phyloP scores from a whole-genome alignment of 495 filamentous ascomycete species.

The Neurospora sp. region DNA sequence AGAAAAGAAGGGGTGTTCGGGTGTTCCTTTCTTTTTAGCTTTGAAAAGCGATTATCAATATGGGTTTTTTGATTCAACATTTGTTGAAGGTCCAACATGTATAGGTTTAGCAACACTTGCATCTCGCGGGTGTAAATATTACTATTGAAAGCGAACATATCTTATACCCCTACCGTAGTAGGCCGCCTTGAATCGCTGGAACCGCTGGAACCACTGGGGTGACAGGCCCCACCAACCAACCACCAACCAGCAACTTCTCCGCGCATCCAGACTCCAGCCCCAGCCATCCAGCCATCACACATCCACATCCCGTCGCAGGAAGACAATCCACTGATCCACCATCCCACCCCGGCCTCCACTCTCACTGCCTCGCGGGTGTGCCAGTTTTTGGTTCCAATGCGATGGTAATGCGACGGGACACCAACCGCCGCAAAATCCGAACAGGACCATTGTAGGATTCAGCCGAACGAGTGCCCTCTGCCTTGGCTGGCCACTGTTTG shows the following conservation, averaged over 20 bases:
- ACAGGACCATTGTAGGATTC: neutral
- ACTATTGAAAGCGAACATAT: too few species aligned
- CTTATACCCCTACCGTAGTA: too few species aligned
- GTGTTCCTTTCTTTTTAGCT: too few species aligned
- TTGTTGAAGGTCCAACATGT: too few species aligned
- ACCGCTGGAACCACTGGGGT: neutral
- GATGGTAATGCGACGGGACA: neutral
- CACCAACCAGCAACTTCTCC: neutral
- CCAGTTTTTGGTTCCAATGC: neutral
- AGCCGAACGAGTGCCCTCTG: neutral
- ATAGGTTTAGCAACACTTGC: too few species aligned
- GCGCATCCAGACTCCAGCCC: neutral
- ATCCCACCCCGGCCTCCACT: neutral
- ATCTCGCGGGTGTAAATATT: too few species aligned
- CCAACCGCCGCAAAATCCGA: neutral
- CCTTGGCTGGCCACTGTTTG: neutral
- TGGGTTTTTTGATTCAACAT: too few species aligned
- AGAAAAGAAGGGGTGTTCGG: too few species aligned
- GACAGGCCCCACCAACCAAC: neutral
- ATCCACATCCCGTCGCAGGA: neutral
- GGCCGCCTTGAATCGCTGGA: neutral
- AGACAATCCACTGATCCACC: neutral
- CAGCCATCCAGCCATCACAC: neutral
- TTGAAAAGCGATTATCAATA: too few species aligned
- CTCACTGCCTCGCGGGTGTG: neutral